Percentiles rank a stretch among this genome's conserved stretches.
Evolutionary conservation across 2,329 filamentous ascomycete species (phyloP).

Genomic region (Periglandula ipomoeae): DNA sequence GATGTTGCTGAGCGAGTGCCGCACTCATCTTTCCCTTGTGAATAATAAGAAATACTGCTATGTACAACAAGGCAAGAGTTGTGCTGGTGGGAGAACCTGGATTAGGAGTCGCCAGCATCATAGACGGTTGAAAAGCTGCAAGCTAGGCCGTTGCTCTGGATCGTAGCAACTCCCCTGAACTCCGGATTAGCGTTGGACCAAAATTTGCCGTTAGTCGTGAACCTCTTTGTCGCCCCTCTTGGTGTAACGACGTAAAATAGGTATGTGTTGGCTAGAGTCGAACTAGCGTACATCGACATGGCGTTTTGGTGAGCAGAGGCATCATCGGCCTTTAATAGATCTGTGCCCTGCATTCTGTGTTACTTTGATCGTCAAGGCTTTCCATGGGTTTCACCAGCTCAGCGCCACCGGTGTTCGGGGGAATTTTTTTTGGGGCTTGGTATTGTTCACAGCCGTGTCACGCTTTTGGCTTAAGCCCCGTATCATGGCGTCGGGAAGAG

Average conservation of each 20-base stretch:
- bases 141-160: no score
- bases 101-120: neutral
- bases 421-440: neutral
- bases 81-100: neutral
- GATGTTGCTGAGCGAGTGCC: slow-evolving; percentile 1
- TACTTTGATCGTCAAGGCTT: neutral
- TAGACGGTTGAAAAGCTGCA: no score
- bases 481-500: neutral
- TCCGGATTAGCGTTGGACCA: no score
- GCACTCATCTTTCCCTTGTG: slow-evolving; percentile 2
- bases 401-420: neutral
- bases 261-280: no score
- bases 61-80: neutral
- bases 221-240: no score
- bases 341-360: neutral
- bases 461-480: neutral
- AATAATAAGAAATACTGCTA: neutral
- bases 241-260: no score
- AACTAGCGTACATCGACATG: neutral
- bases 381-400: neutral
- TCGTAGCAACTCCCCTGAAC: no score
- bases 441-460: neutral
- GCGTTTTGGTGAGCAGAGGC: neutral
- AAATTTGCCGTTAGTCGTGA: no score
- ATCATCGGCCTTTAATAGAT: slow-evolving; percentile 1